These are phyloP conservation scores for Pleurotus sapidus DNA, from an alignment of 768 basidiomycete genomes.

Conservation along the genomic window DNA sequence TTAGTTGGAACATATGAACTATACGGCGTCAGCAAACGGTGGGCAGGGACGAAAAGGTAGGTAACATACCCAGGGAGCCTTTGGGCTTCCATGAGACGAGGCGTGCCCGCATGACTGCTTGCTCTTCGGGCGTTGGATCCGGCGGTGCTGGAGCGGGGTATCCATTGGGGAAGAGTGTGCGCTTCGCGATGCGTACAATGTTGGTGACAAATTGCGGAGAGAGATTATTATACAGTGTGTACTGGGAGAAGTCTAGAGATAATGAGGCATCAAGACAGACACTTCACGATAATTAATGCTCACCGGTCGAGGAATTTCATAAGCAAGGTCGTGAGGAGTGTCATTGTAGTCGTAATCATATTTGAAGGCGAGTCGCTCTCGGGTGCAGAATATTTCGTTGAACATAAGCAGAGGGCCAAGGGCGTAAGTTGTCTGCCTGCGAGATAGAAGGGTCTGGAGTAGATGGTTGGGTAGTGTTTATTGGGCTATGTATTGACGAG, in stretches of 20 bases:
- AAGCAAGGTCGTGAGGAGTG: constrained; percentile 44
- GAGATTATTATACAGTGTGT: constrained; percentile 56
- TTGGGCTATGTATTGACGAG: constrained; percentile 17
- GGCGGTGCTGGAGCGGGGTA: constrained; percentile 73
- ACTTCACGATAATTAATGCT: constrained; percentile 10
- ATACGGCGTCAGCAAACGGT: constrained; percentile 3
- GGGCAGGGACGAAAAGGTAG: not conserved
- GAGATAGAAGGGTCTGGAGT: not conserved
- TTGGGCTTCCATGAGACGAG: constrained; percentile 35
- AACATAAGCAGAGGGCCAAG: constrained; percentile 42
- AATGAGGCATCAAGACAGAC: not conserved
- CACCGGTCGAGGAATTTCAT: constrained; percentile 61
- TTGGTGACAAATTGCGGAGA: constrained; percentile 50
- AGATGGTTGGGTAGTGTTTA: not conserved
- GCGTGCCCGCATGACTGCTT: constrained; percentile 49
- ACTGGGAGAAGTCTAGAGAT: constrained; percentile 61
- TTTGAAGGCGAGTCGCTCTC: constrained; percentile 46
- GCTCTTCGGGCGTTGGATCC: constrained; percentile 79
- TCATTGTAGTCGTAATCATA: constrained; percentile 41
- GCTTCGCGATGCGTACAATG: constrained; percentile 54
- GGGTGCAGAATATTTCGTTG: constrained; percentile 45
- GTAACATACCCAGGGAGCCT: constrained; percentile 31
- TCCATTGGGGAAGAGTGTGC: constrained; percentile 84
- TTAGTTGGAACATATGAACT: constrained; percentile 43
- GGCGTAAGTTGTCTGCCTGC: constrained; percentile 34